phyloP scores from a whole-genome alignment of 768 basidiomycete genomes.

The Boletus bicolor region DNA sequence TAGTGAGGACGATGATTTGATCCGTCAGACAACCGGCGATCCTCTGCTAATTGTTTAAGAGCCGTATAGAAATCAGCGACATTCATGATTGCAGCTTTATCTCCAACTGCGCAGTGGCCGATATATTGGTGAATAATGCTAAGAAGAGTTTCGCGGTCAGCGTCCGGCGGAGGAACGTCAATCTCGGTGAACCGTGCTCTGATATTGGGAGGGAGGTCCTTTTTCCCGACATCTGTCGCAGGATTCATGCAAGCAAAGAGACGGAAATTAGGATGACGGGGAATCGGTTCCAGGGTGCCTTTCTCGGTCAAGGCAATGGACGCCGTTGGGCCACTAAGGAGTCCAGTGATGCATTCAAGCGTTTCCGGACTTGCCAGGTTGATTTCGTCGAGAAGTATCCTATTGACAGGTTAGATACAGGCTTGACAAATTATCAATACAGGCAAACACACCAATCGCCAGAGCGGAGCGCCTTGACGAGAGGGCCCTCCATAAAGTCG shows the following conservation, averaged over 20 bases:
- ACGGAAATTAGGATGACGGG: slow-evolving; percentile 92
- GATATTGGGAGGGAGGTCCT: slow-evolving; percentile 89
- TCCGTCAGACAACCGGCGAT: slow-evolving; percentile 84
- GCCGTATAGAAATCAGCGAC: slow-evolving; percentile 86
- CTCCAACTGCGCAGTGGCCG: slow-evolving; percentile 75
- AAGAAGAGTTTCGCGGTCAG: slow-evolving; percentile 85
- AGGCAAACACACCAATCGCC: slow-evolving; percentile 78
- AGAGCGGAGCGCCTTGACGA: slow-evolving; percentile 82
- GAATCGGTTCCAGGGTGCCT: slow-evolving; percentile 84
- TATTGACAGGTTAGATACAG: slow-evolving; percentile 29
- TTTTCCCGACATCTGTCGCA: slow-evolving; percentile 97
- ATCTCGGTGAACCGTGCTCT: slow-evolving; percentile 93
- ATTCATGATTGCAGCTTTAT: slow-evolving; percentile 85
- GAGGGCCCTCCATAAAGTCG: slow-evolving; percentile 91
- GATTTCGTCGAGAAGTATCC: slow-evolving; percentile 94
- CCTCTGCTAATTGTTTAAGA: slow-evolving; percentile 72
- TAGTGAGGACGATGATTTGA: slow-evolving; percentile 91
- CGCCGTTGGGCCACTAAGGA: slow-evolving; percentile 79
- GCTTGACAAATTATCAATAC: not conserved
- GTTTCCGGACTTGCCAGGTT: slow-evolving; percentile 95
- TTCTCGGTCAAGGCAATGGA: slow-evolving; percentile 94
- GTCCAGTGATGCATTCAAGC: slow-evolving; percentile 84
- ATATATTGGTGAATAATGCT: slow-evolving; percentile 89
- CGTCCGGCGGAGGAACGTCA: slow-evolving; percentile 91
- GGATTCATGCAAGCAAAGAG: slow-evolving; percentile 99